Base-by-base conservation (phyloP, 2,329 filamentous ascomycete genomes). In the Penicillium sp. region DNA sequence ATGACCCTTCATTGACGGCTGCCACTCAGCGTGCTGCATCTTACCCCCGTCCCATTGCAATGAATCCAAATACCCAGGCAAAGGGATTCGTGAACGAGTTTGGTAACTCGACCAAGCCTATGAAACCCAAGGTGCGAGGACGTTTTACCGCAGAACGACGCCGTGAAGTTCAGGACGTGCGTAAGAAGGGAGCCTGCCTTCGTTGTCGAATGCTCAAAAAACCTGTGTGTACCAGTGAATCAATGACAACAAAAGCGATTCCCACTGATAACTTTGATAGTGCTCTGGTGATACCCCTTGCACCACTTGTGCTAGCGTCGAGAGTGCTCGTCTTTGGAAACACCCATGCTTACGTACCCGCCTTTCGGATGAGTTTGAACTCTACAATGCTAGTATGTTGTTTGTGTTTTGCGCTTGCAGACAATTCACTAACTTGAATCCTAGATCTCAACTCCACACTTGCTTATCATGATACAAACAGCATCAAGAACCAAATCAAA, bases 121-220 rank as follows among this genome's bases (percentile, higher is more conserved):
- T 77, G 59, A 70, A 82, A 59, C 68, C 66, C 18, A 75, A 83
- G 59, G 77, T 79, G 6, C 76, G 83, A 40, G 79, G 80, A 3
- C 75, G 79, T n/a, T 85, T 86, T 62, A 76, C 78, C 29, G 80
- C 82, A 40, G 74, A 76, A 19, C 73, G 83, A 55, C 78, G 83
- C 32, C 79, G 82, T 58, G 81, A 85, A 63, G 83, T 85, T 2
- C 79, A 83, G 58, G 78, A 82, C 56, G 79, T 84, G 32, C 77
- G 83, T 23, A 84, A 85, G 66, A 75, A 78, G 48, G 83, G 83
- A 11, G 83, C 83, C 7, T 86, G 83, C 62, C 79, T 85, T 57
- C 79, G 83, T 32, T 86, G 83, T 65, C 80, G 83, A 13, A 85
- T 86, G 83, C 71, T 86, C 23, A 86, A 85, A 70, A 86, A 86